Conservation (phyloP, 139 green algal genomes). For the Closterium sp. region DNA sequence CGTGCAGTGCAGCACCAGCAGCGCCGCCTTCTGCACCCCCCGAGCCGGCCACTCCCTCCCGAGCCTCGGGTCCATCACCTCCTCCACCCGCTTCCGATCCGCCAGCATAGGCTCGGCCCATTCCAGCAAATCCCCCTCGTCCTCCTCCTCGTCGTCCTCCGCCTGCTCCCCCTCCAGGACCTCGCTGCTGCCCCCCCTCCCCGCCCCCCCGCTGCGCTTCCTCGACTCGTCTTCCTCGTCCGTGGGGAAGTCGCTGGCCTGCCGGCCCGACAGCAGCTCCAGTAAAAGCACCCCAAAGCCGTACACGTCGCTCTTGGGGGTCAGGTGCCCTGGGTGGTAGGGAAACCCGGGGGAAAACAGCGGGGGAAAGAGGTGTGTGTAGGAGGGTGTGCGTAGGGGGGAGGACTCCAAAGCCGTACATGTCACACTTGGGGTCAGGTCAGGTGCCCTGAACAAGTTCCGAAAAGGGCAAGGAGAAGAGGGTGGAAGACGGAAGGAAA, state of each 20-base stretch:
- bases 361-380: neutral
- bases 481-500: neutral
- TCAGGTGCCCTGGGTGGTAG: slow-evolving; percentile 49
- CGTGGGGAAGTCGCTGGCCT: slow-evolving; percentile 18
- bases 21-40: slow-evolving; percentile 25
- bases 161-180: neutral
- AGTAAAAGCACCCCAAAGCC: slow-evolving; percentile 62
- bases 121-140: slow-evolving; percentile 28
- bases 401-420: slow-evolving; percentile 62
- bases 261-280: slow-evolving; percentile 59
- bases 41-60: slow-evolving; percentile 13
- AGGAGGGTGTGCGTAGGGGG: no score
- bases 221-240: neutral
- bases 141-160: slow-evolving; percentile 10
- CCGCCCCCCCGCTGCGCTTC: neutral
- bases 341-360: neutral
- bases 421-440: slow-evolving; percentile 60
- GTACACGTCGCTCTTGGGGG: slow-evolving; percentile 63
- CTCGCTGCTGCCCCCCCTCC: neutral
- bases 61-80: slow-evolving; percentile 43
- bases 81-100: slow-evolving; percentile 35
- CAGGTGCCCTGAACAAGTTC: slow-evolving; percentile 49
- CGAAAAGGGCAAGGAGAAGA: neutral
- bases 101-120: slow-evolving; percentile 15
- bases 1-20: slow-evolving; percentile 42